Evolutionary conservation across 345 rosid species (phyloP).

Genomic region (Linum lewisii): DNA sequence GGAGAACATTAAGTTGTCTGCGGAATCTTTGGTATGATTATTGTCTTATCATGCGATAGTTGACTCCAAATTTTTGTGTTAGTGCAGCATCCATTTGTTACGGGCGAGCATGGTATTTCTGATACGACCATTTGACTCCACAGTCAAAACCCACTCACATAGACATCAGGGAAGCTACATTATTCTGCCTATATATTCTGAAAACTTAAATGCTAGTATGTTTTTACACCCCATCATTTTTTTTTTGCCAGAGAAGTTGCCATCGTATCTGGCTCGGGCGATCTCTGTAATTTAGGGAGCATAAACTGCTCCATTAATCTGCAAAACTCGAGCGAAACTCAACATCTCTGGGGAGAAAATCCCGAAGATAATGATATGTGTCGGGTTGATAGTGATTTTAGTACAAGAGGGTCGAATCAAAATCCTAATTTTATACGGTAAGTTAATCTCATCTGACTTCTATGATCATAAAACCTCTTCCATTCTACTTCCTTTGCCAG

Average conservation of each 20-base stretch:
- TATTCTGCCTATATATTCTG: conserved; percentile 8
- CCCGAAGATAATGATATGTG: conserved; percentile 56
- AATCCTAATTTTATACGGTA: conserved; percentile 35
- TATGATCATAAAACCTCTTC: neutral
- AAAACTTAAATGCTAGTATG: conserved; percentile 7
- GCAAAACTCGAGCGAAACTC: conserved; percentile 24
- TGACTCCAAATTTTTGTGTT: conserved; percentile 7
- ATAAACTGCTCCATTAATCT: conserved; percentile 35
- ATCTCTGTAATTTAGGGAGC: conserved; percentile 55
- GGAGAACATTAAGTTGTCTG: neutral
- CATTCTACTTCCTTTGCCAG: neutral
- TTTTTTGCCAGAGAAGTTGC: conserved; percentile 49
- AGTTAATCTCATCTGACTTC: neutral
- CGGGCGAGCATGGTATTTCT: conserved; percentile 35
- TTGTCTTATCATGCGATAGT: neutral
- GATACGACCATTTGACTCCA: conserved; percentile 23
- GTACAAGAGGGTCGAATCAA: conserved; percentile 21
- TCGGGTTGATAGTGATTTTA: conserved; percentile 47
- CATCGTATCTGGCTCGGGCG: conserved; percentile 28
- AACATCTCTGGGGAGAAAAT: conserved; percentile 25
- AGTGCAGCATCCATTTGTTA: conserved; percentile 79
- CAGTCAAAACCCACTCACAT: conserved; percentile 17
- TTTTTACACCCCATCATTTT: conserved; percentile 1
- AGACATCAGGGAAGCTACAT: conserved; percentile 35
- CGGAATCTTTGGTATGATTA: conserved; percentile 1